Percentiles rank a stretch among this genome's conserved stretches.
Evolutionary conservation across 768 basidiomycete species (phyloP).

Genomic region (Chalciporus pseudorubinellus): DNA sequence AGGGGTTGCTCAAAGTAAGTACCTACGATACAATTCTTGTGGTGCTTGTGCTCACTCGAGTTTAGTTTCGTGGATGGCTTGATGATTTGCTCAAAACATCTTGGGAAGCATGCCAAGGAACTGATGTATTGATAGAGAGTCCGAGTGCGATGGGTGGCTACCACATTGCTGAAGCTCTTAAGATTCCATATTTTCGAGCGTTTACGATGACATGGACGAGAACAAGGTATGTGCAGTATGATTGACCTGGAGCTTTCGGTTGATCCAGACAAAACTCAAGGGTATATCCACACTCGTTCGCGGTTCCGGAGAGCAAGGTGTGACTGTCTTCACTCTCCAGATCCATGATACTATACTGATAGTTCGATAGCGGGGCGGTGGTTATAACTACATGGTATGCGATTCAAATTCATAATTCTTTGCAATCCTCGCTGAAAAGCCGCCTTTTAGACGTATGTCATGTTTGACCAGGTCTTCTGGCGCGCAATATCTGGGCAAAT

Average conservation of each 20-base stretch:
- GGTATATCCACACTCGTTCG: conserved; percentile 97
- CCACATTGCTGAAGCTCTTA: conserved; percentile 93
- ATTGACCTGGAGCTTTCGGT: neutral
- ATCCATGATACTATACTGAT: conserved; percentile 14
- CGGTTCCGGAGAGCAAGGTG: conserved; percentile 93
- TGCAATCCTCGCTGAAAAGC: conserved; percentile 4
- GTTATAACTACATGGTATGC: conserved; percentile 96
- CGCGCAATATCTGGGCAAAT: conserved; percentile 90
- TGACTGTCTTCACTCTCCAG: conserved; percentile 9
- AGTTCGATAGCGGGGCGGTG: conserved; percentile 76
- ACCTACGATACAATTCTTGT: neutral
- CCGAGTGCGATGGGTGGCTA: conserved; percentile 97
- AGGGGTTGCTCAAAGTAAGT: conserved; percentile 80
- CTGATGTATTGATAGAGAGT: conserved; percentile 91
- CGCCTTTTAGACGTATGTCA: conserved; percentile 72
- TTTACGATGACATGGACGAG: conserved; percentile 99
- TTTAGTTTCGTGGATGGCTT: conserved; percentile 93
- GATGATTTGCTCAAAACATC: conserved; percentile 94
- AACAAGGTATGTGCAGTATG: conserved; percentile 53
- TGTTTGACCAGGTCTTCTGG: conserved; percentile 99
- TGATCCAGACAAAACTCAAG: conserved; percentile 35
- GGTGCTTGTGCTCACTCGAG: conserved; percentile 2
- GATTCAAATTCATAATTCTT: neutral
- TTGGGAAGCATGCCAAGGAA: conserved; percentile 95
- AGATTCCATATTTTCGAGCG: conserved; percentile 91